Base-by-base conservation (phyloP, 441 rosid genomes). In the Populus hybrid region DNA sequence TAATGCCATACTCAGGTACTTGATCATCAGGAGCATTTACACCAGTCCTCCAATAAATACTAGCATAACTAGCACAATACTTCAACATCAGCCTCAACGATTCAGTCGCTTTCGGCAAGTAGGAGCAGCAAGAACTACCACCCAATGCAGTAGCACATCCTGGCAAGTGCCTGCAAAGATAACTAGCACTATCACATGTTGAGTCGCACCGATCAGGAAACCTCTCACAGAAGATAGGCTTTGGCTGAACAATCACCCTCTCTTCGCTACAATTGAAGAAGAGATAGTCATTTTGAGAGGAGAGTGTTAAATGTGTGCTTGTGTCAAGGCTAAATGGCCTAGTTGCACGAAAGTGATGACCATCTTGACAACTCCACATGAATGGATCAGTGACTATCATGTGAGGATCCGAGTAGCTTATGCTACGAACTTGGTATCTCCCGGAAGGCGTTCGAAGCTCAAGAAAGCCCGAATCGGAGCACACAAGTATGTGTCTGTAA, bases 151-250 rank as follows among this genome's bases (percentile, higher is more conserved):
- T 83, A 35, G 87, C 84, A 28, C 99, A 95, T 35, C 85, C 86
- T 0, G 99, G 99, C 79, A 95, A 82, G 83, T 95, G 94, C 78
- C 99, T 81, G 77, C 99, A 95, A 4, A 92, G 92, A 72, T 94
- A 92, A 68, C 97, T 92, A 12, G 97, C 84, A 75, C 97, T 94
- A 40, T 91, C 99, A 38, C 97, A 94, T 0, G 99, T 89, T 0
- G 97, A 95, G 79, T 94, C 97, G 12, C 99, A 95, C 42, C 87
- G 89, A n/a, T 92, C 95, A 0, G 97, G 99, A 83, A 89, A 94
- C 57, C 93, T 83, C 80, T 94, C 93, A 23, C 99, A 94, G 83
- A 92, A 95, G 67, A 90, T 84, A 0, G 95, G 93, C 83, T 87
- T 92, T 0, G 98, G 94, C 86, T 94, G 92, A 1, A 92, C 84